These are phyloP conservation scores for Penicillium sp. DNA, from an alignment of 2,329 filamentous ascomycete species.

Conservation along the genomic window DNA sequence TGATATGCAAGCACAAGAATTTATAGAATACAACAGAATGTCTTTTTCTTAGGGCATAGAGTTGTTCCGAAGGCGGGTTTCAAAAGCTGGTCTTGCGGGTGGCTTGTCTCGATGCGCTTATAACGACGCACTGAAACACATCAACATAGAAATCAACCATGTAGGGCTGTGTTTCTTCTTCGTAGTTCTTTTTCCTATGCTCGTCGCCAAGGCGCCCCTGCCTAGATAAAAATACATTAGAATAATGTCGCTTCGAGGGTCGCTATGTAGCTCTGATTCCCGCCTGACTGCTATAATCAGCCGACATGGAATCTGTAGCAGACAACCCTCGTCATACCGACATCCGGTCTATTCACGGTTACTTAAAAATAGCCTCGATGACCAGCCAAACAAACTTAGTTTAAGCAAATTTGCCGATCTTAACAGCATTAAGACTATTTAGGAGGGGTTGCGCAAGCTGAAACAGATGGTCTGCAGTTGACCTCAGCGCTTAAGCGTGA, in stretches of 20 bases:
- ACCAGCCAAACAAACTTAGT: slow-evolving; percentile 8
- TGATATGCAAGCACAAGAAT: not conserved
- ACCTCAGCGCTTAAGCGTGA: slow-evolving; percentile 23
- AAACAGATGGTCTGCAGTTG: slow-evolving; percentile 16
- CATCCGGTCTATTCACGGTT: not conserved
- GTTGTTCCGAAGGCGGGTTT: no score
- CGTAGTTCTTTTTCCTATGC: no score
- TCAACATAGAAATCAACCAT: no score
- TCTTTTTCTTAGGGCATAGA: not conserved
- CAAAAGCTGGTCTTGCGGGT: no score
- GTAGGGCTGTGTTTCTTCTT: no score
- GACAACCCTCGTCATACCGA: not conserved
- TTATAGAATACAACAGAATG: not conserved
- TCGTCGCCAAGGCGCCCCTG: no score
- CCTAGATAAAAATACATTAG: no score
- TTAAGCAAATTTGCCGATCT: slow-evolving; percentile 2
- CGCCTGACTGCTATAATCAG: not conserved
- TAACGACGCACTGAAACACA: no score
- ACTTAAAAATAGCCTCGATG: not conserved
- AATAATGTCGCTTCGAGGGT: no score
- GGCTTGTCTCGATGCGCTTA: no score
- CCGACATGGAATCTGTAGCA: not conserved
- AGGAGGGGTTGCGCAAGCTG: not conserved
- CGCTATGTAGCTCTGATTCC: not conserved
- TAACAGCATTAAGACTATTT: not conserved